Conservation (phyloP, 78 protist genomes). For the Dictyostelium purpureum region DNA sequence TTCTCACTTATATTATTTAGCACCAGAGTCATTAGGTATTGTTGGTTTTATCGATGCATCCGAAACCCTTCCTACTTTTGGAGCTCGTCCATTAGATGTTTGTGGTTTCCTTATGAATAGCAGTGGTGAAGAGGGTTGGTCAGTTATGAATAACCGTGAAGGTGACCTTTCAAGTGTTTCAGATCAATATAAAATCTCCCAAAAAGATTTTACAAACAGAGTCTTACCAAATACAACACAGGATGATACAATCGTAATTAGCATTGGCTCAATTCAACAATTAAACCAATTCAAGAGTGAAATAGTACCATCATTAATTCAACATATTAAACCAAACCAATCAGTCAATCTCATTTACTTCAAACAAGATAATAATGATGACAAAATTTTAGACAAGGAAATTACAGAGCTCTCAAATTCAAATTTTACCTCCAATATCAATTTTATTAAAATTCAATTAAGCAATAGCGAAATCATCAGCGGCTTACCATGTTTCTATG, state of each 20-base stretch:
- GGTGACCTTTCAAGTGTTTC: slow-evolving; percentile 51
- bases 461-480: neutral
- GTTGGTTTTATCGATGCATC: slow-evolving; percentile 85
- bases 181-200: slow-evolving; percentile 33
- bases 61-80: slow-evolving; percentile 82
- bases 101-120: slow-evolving; percentile 48
- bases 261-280: neutral
- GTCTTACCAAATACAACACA: neutral
- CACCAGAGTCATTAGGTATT: slow-evolving; percentile 25
- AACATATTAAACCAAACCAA: neutral
- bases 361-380: neutral
- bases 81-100: slow-evolving; percentile 66
- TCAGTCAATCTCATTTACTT: neutral
- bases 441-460: neutral
- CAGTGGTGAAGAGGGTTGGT: slow-evolving; percentile 40
- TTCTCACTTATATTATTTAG: slow-evolving; percentile 57
- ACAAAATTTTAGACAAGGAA: neutral
- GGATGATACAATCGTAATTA: slow-evolving; percentile 46
- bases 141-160: slow-evolving; percentile 43
- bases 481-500: slow-evolving; percentile 18
- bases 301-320: neutral
- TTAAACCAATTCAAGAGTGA: neutral
- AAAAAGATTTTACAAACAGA: neutral
- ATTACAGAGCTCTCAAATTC: neutral
- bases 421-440: neutral